Percentiles rank a stretch among this genome's conserved stretches.
Conservation (phyloP, 2,329 filamentous ascomycete genomes). For the Elsinoe ampelina region DNA sequence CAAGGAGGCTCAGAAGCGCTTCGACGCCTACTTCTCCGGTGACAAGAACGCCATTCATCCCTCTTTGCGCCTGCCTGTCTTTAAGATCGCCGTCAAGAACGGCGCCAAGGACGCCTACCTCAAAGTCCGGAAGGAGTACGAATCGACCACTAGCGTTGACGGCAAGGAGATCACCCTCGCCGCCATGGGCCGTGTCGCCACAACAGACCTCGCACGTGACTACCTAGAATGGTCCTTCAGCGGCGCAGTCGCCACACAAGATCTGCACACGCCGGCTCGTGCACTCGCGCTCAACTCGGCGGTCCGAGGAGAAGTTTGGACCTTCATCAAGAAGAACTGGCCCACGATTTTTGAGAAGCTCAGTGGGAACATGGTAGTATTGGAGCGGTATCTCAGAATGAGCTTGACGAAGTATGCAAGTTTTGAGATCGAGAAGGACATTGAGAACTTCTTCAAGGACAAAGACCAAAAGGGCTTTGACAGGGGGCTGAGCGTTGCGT, state of each 20-base stretch:
- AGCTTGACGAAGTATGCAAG: slow-evolving; percentile 72
- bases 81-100: slow-evolving; percentile 67
- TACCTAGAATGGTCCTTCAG: slow-evolving; percentile 70
- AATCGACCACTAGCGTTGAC: slow-evolving; percentile 73
- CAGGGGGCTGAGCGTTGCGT: slow-evolving; percentile 73
- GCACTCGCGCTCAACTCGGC: slow-evolving; percentile 64
- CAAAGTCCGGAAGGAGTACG: slow-evolving; percentile 76
- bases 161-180: slow-evolving; percentile 78
- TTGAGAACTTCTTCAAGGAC: slow-evolving; percentile 71
- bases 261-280: slow-evolving; percentile 74
- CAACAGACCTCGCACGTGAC: slow-evolving; percentile 56
- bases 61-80: slow-evolving; percentile 70
- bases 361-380: slow-evolving; percentile 69
- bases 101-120: slow-evolving; percentile 61
- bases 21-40: slow-evolving; percentile 65
- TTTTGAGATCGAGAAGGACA: slow-evolving; percentile 59
- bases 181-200: slow-evolving; percentile 65
- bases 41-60: slow-evolving; percentile 66
- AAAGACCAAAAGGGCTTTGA: slow-evolving; percentile 84
- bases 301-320: slow-evolving; percentile 69
- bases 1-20: slow-evolving; percentile 66
- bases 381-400: slow-evolving; percentile 79
- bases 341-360: slow-evolving; percentile 60
- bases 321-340: slow-evolving; percentile 80
- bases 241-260: slow-evolving; percentile 72